Conservation (phyloP, 169 alveolate species). For the Plasmodium sp. region DNA sequence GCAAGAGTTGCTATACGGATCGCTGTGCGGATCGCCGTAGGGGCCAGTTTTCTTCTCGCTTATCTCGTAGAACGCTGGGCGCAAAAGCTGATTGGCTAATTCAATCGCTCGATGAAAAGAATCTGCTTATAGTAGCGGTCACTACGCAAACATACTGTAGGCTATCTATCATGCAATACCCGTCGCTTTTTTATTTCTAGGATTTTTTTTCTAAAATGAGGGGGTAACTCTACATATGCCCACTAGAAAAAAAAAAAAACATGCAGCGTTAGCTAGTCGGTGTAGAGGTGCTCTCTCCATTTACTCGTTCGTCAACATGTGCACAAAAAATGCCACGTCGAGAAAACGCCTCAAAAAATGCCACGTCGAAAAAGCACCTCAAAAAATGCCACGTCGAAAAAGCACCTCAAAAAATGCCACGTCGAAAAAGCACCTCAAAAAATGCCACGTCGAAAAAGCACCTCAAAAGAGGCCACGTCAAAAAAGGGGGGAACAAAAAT, state of each 20-base stretch:
- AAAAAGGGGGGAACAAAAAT: neutral
- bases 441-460: too few relatives aligned
- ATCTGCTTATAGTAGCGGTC: neutral
- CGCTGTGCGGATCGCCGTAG: neutral
- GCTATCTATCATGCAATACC: neutral
- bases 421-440: too few relatives aligned
- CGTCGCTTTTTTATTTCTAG: neutral
- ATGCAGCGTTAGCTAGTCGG: neutral
- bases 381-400: too few relatives aligned
- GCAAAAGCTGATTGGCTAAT: neutral
- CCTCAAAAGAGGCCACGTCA: too few relatives aligned
- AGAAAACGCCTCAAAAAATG: too few relatives aligned
- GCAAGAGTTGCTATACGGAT: neutral
- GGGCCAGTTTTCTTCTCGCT: neutral
- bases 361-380: too few relatives aligned
- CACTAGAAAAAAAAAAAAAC: neutral
- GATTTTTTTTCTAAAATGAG: neutral
- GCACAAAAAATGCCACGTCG: neutral
- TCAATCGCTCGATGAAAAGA: neutral
- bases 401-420: too few relatives aligned
- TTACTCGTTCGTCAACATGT: neutral
- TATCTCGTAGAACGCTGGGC: neutral
- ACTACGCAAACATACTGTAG: neutral
- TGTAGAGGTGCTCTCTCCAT: neutral
- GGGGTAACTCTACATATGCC: neutral